Conservation (phyloP, 257 asterid genomes). For the Leptodermis oblonga region DNA sequence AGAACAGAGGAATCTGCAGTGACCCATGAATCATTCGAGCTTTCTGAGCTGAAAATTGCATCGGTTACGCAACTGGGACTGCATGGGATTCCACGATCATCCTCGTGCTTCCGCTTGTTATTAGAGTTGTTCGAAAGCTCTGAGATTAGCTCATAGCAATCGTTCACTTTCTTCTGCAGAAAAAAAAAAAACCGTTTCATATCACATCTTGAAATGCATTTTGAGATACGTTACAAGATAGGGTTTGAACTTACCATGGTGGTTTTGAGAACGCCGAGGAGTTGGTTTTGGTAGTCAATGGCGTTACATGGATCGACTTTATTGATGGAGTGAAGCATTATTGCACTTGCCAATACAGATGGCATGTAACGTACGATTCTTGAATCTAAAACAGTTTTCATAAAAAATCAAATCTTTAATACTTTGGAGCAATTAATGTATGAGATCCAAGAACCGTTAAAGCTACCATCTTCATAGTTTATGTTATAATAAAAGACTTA, state of each 20-base stretch:
- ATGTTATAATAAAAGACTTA: slow-evolving; percentile 22
- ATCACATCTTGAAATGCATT: background rate
- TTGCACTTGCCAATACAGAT: slow-evolving; percentile 77
- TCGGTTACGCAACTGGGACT: slow-evolving; percentile 42
- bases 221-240: background rate
- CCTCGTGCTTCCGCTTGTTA: slow-evolving; percentile 42
- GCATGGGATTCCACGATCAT: slow-evolving; percentile 8
- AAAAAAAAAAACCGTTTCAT: slow-evolving; percentile 2
- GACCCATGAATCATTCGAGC: slow-evolving; percentile 45
- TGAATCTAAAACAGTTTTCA: slow-evolving; percentile 49
- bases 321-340: slow-evolving; percentile 77
- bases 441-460: background rate
- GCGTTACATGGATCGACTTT: slow-evolving; percentile 51
- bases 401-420: background rate
- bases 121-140: slow-evolving; percentile 16
- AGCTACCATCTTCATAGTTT: too few species aligned
- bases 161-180: slow-evolving; percentile 68
- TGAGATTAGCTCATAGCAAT: slow-evolving; percentile 48
- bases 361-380: slow-evolving; percentile 59
- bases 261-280: slow-evolving; percentile 58
- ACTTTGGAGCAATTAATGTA: too few species aligned
- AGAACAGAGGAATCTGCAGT: slow-evolving; percentile 12
- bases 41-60: slow-evolving; percentile 31
- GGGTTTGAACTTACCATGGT: slow-evolving; percentile 47
- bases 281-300: slow-evolving; percentile 59